These are phyloP conservation scores for Claviceps africana DNA, from an alignment of 2,329 filamentous ascomycete genomes.

Conservation along the genomic window DNA sequence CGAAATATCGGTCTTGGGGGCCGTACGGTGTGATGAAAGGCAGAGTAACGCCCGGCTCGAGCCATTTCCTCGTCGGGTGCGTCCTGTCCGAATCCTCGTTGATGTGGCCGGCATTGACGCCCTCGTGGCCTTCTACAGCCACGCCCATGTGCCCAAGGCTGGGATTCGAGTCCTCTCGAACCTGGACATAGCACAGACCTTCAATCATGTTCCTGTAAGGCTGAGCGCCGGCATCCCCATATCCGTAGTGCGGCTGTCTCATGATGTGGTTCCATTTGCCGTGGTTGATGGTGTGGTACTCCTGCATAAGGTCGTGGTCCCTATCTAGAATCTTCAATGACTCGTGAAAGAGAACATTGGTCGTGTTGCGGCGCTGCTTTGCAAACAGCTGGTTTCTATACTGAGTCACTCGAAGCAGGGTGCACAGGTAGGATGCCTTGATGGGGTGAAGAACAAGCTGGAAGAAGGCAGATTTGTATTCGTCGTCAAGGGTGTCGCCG, in stretches of 20 bases:
- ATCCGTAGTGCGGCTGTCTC: slow-evolving; percentile 34
- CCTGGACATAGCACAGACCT: slow-evolving; percentile 40
- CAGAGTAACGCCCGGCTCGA: slow-evolving; percentile 17
- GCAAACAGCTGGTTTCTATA: slow-evolving; percentile 40
- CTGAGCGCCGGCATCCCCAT: slow-evolving; percentile 13
- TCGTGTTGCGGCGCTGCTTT: slow-evolving; percentile 39
- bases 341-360: slow-evolving; percentile 34
- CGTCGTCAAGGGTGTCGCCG: slow-evolving; percentile 26
- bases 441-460: slow-evolving; percentile 48
- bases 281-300: slow-evolving; percentile 35
- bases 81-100: slow-evolving; percentile 41
- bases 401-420: slow-evolving; percentile 30
- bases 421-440: slow-evolving; percentile 40
- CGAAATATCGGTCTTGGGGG: slow-evolving; percentile 18
- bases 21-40: slow-evolving; percentile 20
- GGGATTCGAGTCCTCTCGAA: slow-evolving; percentile 30
- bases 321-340: slow-evolving; percentile 36
- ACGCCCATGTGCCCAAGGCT: slow-evolving; percentile 27
- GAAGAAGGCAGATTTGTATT: slow-evolving; percentile 40
- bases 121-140: slow-evolving; percentile 19
- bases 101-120: slow-evolving; percentile 21
- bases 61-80: slow-evolving; percentile 24
- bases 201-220: slow-evolving; percentile 40
- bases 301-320: slow-evolving; percentile 34
- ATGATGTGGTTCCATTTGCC: slow-evolving; percentile 46